Conservation (phyloP, 192 early-diverging fungal species). For the Mortierella antarctica region DNA sequence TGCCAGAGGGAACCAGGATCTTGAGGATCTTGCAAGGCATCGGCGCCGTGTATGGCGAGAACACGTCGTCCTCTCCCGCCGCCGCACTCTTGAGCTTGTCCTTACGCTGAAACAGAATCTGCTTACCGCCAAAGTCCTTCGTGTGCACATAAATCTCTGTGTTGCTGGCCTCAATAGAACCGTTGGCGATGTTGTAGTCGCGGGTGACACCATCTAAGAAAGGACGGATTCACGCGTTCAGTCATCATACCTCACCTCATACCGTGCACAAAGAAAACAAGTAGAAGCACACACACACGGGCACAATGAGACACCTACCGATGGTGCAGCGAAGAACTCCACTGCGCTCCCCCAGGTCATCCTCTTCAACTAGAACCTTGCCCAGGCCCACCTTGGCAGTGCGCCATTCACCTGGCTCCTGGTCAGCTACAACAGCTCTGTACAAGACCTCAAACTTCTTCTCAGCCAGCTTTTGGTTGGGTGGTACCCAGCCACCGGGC, state of each 20-base stretch:
- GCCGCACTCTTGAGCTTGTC: constrained; percentile 56
- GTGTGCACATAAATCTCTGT: constrained; percentile 63
- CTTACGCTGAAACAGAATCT: constrained; percentile 56
- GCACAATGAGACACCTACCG: constrained; percentile 27
- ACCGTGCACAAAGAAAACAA: not conserved
- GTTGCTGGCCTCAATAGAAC: constrained; percentile 32
- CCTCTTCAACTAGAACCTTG: constrained; percentile 51
- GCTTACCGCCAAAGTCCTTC: constrained; percentile 56
- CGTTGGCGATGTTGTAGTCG: constrained; percentile 61
- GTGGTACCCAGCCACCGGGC: constrained; percentile 42
- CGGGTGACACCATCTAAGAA: constrained; percentile 58
- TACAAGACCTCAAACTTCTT: constrained; percentile 52
- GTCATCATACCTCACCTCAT: not conserved
- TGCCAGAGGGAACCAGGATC: constrained; percentile 62
- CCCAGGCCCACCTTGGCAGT: constrained; percentile 42
- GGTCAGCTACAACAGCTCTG: constrained; percentile 28
- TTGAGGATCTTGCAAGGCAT: constrained; percentile 73
- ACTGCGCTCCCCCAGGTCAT: constrained; percentile 50
- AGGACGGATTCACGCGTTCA: not conserved
- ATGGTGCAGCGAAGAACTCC: constrained; percentile 59
- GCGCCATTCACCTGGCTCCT: constrained; percentile 42
- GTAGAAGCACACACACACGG: not conserved
- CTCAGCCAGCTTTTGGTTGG: constrained; percentile 51
- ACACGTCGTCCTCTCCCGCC: constrained; percentile 55
- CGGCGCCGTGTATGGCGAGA: constrained; percentile 68